A percentile compares a stretch with the other conserved stretches of the same genome.
These are phyloP conservation scores for Ceratocystis smalleyi DNA, from an alignment of 2,329 filamentous ascomycete genomes.

Conservation along the genomic window DNA sequence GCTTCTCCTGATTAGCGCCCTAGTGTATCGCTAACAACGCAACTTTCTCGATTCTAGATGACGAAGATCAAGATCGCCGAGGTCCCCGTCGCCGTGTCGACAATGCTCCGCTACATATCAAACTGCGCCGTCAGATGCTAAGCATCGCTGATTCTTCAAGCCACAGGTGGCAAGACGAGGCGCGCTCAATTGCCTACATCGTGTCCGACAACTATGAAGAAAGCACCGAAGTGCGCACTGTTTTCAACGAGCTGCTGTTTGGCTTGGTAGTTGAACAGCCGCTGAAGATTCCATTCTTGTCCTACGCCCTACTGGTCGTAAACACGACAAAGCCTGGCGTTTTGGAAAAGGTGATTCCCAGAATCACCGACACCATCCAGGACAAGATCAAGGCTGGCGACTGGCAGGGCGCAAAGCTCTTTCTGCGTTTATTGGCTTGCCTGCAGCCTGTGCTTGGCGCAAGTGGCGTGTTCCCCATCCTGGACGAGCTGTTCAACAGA, in stretches of 20 bases:
- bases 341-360: conserved; percentile 51
- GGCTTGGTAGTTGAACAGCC: conserved; percentile 81
- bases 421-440: conserved; percentile 78
- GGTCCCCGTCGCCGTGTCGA: conserved; percentile 62
- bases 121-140: conserved; percentile 63
- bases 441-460: conserved; percentile 66
- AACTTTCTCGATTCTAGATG: conserved; percentile 21
- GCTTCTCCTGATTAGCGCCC: background rate
- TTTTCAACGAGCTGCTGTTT: conserved; percentile 57
- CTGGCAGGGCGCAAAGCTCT: conserved; percentile 84
- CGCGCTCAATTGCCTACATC: conserved; percentile 56
- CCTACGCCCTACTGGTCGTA: conserved; percentile 62
- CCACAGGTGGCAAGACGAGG: conserved; percentile 64
- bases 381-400: conserved; percentile 53
- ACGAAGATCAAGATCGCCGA: conserved; percentile 60
- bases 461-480: conserved; percentile 67
- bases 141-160: conserved; percentile 69
- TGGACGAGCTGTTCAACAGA: conserved; percentile 79
- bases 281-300: conserved; percentile 91
- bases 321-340: conserved; percentile 68
- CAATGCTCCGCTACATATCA: conserved; percentile 50
- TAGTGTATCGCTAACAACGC: background rate
- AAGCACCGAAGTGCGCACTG: conserved; percentile 50
- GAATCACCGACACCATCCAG: conserved; percentile 47
- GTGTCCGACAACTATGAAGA: conserved; percentile 78